Evolutionary conservation across 2,329 filamentous ascomycete genomes (phyloP).

Genomic region (Orbilia ellipsospora): DNA sequence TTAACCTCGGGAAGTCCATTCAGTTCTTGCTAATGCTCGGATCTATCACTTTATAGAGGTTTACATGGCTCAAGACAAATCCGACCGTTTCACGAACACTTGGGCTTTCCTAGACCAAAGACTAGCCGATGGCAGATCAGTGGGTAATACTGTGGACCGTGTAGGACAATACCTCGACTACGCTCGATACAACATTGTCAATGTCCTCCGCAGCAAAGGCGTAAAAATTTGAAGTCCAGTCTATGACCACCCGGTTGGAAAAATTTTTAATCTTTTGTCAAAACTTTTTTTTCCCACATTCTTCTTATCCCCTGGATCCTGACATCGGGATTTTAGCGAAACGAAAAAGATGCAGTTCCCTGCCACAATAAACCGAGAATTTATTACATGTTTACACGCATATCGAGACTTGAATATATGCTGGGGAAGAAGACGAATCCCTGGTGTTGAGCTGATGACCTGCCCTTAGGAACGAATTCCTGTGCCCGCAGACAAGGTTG

Average conservation of each 20-base stretch:
- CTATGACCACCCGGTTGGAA: background rate
- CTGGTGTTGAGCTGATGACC: constrained; percentile 44
- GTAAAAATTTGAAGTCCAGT: constrained; percentile 72
- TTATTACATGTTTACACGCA: constrained; percentile 28
- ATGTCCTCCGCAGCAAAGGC: constrained; percentile 88
- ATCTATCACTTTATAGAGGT: constrained; percentile 71
- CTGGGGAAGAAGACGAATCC: constrained; percentile 31
- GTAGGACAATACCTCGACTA: constrained; percentile 84
- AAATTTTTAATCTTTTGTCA: constrained; percentile 16
- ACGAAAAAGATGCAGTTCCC: constrained; percentile 21
- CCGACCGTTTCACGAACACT: constrained; percentile 78
- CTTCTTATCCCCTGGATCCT: constrained; percentile 13
- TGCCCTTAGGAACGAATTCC: constrained; percentile 37
- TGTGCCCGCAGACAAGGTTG: constrained; percentile 42
- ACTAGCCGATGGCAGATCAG: constrained; percentile 73
- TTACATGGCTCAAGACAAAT: constrained; percentile 91
- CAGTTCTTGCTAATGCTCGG: constrained; percentile 8
- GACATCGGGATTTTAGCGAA: constrained; percentile 42
- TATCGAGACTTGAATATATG: constrained; percentile 13
- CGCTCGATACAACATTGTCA: constrained; percentile 79
- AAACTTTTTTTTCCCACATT: too few relatives aligned
- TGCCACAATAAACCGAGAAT: constrained; percentile 39
- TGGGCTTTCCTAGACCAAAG: constrained; percentile 81
- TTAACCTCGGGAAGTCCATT: background rate
- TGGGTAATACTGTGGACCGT: constrained; percentile 73